phyloP scores from a whole-genome alignment of 2,329 filamentous ascomycete genomes.

The Aureobasidium pullulans region DNA sequence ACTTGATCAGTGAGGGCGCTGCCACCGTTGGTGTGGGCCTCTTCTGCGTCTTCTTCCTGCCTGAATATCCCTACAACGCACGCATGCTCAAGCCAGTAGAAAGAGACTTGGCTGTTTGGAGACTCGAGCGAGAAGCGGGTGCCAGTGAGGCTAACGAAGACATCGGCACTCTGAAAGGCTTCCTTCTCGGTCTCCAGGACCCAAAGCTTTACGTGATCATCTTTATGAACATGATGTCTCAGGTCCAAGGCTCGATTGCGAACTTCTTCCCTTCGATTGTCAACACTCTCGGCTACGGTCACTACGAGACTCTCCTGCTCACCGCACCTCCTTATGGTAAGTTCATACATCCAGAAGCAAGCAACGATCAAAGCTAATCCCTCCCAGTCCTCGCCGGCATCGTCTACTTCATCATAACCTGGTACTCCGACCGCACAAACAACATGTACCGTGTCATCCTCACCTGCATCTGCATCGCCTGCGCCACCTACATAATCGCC shows the following conservation, averaged over 20 bases:
- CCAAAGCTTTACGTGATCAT: constrained; percentile 44
- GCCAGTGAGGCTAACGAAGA: background rate
- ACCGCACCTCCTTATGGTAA: constrained; percentile 43
- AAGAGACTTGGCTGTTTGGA: constrained; percentile 8
- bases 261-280: constrained; percentile 51
- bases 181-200: constrained; percentile 46
- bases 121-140: constrained; percentile 7
- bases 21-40: constrained; percentile 19
- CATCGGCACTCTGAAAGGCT: constrained; percentile 23
- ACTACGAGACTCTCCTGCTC: constrained; percentile 43
- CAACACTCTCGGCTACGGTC: constrained; percentile 35
- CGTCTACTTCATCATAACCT: constrained; percentile 38
- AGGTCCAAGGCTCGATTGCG: constrained; percentile 45
- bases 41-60: constrained; percentile 19
- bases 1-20: constrained; percentile 21
- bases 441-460: constrained; percentile 47
- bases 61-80: constrained; percentile 19
- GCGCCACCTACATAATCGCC: constrained; percentile 47
- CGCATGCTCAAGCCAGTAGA: constrained; percentile 17
- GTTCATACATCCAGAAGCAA: background rate
- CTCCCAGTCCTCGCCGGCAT: constrained; percentile 41
- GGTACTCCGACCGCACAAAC: constrained; percentile 36
- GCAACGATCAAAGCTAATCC: background rate
- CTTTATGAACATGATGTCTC: constrained; percentile 32
- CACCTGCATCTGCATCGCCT: constrained; percentile 44